Percentiles rank a stretch among this genome's conserved stretches.
phyloP scores from a whole-genome alignment of 2,329 filamentous ascomycete genomes.

The Colletotrichum chrysophilum region DNA sequence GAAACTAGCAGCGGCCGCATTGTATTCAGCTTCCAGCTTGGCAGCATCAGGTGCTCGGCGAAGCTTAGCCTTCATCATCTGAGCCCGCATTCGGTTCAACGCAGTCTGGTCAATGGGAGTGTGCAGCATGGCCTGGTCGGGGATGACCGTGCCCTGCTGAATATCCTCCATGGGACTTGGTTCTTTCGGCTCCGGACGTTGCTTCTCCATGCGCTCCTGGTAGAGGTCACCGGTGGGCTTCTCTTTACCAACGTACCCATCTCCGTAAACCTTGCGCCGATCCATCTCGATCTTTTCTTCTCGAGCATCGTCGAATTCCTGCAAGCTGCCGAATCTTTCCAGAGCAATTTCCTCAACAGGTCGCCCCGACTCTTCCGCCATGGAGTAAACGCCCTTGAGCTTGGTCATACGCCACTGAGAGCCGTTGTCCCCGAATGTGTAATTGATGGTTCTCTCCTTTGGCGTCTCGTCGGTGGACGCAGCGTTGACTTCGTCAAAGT shows the following conservation, averaged over 20 bases:
- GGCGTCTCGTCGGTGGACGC: conserved; percentile 56
- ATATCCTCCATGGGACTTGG: conserved; percentile 27
- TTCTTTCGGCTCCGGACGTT: conserved; percentile 40
- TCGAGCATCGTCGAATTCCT: conserved; percentile 88
- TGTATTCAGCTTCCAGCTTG: conserved; percentile 84
- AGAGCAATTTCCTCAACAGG: conserved; percentile 81
- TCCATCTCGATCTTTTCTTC: conserved; percentile 95
- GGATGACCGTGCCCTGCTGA: conserved; percentile 62
- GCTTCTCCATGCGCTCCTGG: conserved; percentile 72
- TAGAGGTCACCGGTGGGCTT: conserved; percentile 89
- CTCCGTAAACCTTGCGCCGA: conserved; percentile 79
- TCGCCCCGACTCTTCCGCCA: conserved; percentile 76
- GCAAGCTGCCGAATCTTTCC: conserved; percentile 80
- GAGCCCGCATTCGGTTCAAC: conserved; percentile 88
- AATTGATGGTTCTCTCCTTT: conserved; percentile 66
- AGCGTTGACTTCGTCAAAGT: conserved; percentile 63
- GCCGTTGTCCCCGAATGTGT: conserved; percentile 87
- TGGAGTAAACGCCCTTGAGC: conserved; percentile 82
- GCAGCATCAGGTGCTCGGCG: conserved; percentile 76
- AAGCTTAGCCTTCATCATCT: conserved; percentile 95
- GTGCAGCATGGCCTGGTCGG: conserved; percentile 54
- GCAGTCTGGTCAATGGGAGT: conserved; percentile 75
- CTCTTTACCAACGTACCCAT: conserved; percentile 82
- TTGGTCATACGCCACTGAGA: conserved; percentile 98
- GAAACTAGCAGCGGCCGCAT: conserved; percentile 71